Conservation (phyloP, 169 alveolate species). For the Eimeria sp. region DNA sequence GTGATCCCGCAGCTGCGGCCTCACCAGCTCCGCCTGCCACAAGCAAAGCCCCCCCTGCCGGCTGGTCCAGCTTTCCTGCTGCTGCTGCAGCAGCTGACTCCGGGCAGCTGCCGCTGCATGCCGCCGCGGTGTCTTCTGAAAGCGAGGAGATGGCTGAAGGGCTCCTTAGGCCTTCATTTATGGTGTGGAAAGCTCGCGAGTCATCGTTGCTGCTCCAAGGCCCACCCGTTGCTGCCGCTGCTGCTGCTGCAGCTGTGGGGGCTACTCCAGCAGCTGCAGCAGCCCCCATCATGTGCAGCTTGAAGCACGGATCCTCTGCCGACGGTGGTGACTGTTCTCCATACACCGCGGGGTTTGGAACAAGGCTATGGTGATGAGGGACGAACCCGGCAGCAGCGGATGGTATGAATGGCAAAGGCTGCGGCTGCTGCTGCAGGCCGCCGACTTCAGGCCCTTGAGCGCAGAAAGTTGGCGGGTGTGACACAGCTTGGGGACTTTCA, state of each 20-base stretch:
- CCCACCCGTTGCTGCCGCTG: slow-evolving; percentile 52
- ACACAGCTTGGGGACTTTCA: neutral
- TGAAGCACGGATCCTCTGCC: neutral
- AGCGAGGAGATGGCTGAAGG: slow-evolving; percentile 42
- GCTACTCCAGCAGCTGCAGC: neutral
- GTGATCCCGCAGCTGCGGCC: neutral
- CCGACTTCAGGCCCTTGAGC: neutral
- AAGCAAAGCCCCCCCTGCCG: neutral
- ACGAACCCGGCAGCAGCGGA: neutral
- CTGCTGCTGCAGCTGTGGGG: neutral
- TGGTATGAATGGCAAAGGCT: neutral
- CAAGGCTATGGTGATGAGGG: neutral
- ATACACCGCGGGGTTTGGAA: neutral
- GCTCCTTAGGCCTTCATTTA: slow-evolving; percentile 29
- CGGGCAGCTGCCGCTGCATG: slow-evolving; percentile 18
- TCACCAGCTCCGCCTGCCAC: neutral
- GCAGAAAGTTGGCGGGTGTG: neutral
- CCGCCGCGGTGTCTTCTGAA: slow-evolving; percentile 51
- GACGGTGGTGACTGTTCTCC: neutral
- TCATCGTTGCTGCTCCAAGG: slow-evolving; percentile 20
- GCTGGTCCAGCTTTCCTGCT: neutral
- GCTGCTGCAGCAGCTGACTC: slow-evolving; percentile 2
- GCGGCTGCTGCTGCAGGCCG: neutral
- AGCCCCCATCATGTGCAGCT: slow-evolving; percentile 12
- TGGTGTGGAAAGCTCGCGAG: neutral